Conservation (phyloP, 306 rosid species). For the Cucumis sativus region DNA sequence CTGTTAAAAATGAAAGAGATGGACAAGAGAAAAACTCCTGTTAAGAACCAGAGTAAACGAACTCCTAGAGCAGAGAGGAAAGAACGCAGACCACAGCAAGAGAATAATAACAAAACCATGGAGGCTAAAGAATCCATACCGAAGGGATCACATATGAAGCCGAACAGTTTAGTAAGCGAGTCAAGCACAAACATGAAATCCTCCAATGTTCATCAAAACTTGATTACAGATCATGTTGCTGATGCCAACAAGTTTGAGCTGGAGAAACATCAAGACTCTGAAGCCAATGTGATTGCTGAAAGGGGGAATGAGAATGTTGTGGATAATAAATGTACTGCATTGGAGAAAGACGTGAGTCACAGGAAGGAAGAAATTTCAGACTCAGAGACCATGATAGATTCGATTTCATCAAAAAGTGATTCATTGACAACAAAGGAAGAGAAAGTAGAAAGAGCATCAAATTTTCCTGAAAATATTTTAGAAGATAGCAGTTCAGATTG, state of each 20-base stretch:
- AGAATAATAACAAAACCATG: constrained; percentile 33
- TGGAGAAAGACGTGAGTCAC: constrained; percentile 47
- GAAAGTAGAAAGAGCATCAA: constrained; percentile 37
- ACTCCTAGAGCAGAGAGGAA: constrained; percentile 37
- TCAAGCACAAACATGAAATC: constrained; percentile 37
- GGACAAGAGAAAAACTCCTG: constrained; percentile 49
- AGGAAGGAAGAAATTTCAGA: constrained; percentile 64
- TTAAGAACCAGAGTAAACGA: constrained; percentile 42
- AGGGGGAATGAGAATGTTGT: constrained; percentile 32
- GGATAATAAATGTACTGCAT: constrained; percentile 37
- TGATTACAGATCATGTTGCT: constrained; percentile 50
- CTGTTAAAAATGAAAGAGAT: constrained; percentile 48
- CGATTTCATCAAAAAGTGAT: constrained; percentile 65
- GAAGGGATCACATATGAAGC: constrained; percentile 26
- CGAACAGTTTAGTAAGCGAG: constrained; percentile 29
- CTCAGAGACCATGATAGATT: constrained; percentile 54
- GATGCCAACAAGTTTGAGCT: constrained; percentile 48
- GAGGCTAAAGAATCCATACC: constrained; percentile 38
- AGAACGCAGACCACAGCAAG: constrained; percentile 39
- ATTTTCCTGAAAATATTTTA: constrained; percentile 24
- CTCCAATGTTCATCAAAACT: constrained; percentile 17
- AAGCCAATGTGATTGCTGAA: constrained; percentile 30
- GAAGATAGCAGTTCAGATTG: constrained; percentile 29
- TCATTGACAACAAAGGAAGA: constrained; percentile 44
- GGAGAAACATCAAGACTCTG: constrained; percentile 28